Percentiles rank a stretch among this genome's conserved stretches.
These are phyloP conservation scores for Lichtheimia corymbifera DNA, from an alignment of 371 early-diverging fungal genomes.

Conservation along the genomic window DNA sequence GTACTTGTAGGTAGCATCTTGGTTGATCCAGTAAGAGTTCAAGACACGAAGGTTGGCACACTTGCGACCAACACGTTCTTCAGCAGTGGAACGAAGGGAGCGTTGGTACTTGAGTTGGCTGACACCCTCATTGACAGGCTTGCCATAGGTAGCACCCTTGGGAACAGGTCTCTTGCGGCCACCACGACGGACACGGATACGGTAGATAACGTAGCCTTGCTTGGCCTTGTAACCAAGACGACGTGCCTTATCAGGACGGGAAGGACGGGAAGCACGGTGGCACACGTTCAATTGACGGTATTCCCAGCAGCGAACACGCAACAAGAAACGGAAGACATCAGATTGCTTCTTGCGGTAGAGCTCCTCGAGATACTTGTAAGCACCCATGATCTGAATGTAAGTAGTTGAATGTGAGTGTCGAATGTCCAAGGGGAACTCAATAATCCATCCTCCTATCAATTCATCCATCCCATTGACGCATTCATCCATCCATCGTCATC, in stretches of 20 bases:
- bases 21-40: constrained; percentile 99
- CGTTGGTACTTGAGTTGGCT: constrained; percentile 97
- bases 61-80: constrained; percentile 96
- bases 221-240: constrained; percentile 99
- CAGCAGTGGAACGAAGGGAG: constrained; percentile 91
- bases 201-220: constrained; percentile 98
- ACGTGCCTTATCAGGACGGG: constrained; percentile 99
- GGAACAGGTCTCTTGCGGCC: constrained; percentile 93
- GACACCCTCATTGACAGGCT: constrained; percentile 98
- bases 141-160: constrained; percentile 98
- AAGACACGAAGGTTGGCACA: constrained; percentile 96
- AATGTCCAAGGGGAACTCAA: neutral
- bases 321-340: constrained; percentile 98
- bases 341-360: constrained; percentile 99
- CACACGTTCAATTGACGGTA: constrained; percentile 97
- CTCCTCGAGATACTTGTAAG: constrained; percentile 97
- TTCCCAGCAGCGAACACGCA: constrained; percentile 98
- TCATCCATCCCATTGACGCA: neutral
- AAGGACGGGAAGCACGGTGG: constrained; percentile 97
- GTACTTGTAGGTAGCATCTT: constrained; percentile 98
- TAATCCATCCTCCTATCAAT: constrained; percentile 1
- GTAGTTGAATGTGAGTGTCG: neutral
- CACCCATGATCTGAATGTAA: constrained; percentile 21
- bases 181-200: constrained; percentile 98
- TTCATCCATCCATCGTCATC: neutral